Conservation (phyloP, 1,139 yeast species). For the Lodderomyces elongisporus region DNA sequence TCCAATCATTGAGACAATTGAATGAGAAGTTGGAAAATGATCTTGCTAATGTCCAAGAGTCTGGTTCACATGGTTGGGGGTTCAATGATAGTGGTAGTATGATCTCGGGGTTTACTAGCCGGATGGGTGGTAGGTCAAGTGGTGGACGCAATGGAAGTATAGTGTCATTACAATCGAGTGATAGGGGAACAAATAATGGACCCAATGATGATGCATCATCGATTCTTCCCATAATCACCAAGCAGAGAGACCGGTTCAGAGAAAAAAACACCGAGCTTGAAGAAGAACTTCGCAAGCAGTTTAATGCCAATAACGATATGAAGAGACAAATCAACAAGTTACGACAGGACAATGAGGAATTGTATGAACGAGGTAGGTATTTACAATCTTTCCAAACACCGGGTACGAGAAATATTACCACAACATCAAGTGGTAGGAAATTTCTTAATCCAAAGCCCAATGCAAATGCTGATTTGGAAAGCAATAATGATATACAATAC, state of each 20-base stretch:
- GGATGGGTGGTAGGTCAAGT: slow-evolving; percentile 32
- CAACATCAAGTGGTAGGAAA: slow-evolving; percentile 16
- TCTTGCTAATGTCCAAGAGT: slow-evolving; percentile 47
- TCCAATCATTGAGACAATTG: slow-evolving; percentile 32
- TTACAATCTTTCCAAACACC: slow-evolving; percentile 46
- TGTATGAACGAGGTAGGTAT: slow-evolving; percentile 79
- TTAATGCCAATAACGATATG: slow-evolving; percentile 50
- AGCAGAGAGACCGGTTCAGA: slow-evolving; percentile 90
- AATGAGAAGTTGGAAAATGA: slow-evolving; percentile 71
- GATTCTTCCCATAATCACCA: slow-evolving; percentile 82
- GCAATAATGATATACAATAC: slow-evolving; percentile 36
- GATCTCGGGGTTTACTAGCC: slow-evolving; percentile 57
- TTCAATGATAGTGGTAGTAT: slow-evolving; percentile 66
- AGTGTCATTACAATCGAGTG: slow-evolving; percentile 33
- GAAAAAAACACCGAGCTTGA: slow-evolving; percentile 77
- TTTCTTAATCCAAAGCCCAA: slow-evolving; percentile 28
- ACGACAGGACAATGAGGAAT: slow-evolving; percentile 68
- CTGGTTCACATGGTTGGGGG: slow-evolving; percentile 17
- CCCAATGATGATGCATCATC: slow-evolving; percentile 38
- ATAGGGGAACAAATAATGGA: slow-evolving; percentile 17
- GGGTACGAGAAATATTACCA: slow-evolving; percentile 13
- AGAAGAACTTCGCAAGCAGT: slow-evolving; percentile 65
- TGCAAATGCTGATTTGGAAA: slow-evolving; percentile 50
- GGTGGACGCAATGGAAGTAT: slow-evolving; percentile 30
- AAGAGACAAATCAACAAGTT: slow-evolving; percentile 60